Percentiles rank a stretch among this genome's conserved stretches.
Evolutionary conservation across 2,329 filamentous ascomycete genomes (phyloP).

Genomic region (Colletotrichum sublineola): DNA sequence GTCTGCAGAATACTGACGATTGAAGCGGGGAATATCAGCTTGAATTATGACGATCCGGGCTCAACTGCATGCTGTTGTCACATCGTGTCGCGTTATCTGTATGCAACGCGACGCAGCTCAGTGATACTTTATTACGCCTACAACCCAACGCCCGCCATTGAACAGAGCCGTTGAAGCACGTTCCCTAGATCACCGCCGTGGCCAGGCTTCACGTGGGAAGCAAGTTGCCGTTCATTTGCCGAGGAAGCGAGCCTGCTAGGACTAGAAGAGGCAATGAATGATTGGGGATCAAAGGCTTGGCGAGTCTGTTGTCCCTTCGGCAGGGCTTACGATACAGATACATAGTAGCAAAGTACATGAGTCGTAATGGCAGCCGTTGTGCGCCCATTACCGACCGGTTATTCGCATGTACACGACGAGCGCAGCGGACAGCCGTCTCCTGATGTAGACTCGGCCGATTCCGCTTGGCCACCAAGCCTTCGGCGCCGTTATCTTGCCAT

Average conservation of each 20-base stretch:
- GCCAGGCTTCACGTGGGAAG: slow-evolving; percentile 22
- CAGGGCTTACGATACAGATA: too few relatives aligned
- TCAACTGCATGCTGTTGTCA: slow-evolving; percentile 8
- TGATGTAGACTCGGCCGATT: neutral
- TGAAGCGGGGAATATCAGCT: neutral
- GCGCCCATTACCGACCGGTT: too few relatives aligned
- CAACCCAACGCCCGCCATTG: neutral
- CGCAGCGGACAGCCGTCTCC: too few relatives aligned
- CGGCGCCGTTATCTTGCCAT: neutral
- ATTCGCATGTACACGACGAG: too few relatives aligned
- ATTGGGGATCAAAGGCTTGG: too few relatives aligned
- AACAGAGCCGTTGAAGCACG: neutral
- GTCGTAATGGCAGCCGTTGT: too few relatives aligned
- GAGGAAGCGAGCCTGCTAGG: neutral
- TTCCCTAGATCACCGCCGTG: slow-evolving; percentile 1
- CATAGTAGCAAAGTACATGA: too few relatives aligned
- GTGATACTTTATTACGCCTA: neutral
- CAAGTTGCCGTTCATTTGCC: neutral
- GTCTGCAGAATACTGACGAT: neutral
- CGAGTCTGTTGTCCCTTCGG: too few relatives aligned
- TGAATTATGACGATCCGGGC: neutral
- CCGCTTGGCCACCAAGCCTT: neutral
- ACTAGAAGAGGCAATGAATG: too few relatives aligned
- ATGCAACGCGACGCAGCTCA: neutral
- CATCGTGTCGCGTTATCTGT: neutral